Evolutionary conservation across 2,329 filamentous ascomycete species (phyloP), one percentile per base, ranked within the genome.

Genomic region (Colletotrichum sp.): DNA sequence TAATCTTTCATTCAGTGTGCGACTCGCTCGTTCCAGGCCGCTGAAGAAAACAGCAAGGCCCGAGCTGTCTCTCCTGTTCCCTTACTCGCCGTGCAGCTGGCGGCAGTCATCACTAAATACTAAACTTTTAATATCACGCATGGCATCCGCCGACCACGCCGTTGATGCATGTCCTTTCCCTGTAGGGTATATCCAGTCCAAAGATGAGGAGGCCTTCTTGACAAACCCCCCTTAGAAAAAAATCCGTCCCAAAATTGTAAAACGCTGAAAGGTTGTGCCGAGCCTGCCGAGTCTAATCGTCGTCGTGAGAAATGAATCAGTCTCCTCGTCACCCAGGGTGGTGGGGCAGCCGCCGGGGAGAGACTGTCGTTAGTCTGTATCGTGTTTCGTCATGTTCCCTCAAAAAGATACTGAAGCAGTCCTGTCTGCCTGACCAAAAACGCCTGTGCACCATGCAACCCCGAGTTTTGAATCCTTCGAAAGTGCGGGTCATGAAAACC

Each of bases 401-500:
- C 39, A n/a, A 69, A 73, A 75, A 30, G 15, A 66, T 27, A 32
- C 56, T 13, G n/a, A 69, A 70, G 70, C 70, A 69, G 58, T 39
- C 48, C 70, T 52, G 13, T 61, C 18, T 76, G 66, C 74, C 74
- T 56, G 10, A 55, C 71, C n/a, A 16, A 39, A 73, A 76, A 76
- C 74, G 66, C 74, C 74, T 25, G 39, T 75, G 16, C 74, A 71
- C 65, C 71, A 67, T 76, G 62, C 39, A 43, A 76, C 60, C 22
- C 43, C 70, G 48, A 74, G 43, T 52, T 58, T 18, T 27, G 22
- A 34, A 56, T 75, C 66, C 61, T 65, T 56, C 43, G 60, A 32
- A 55, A 34, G 13, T 52, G 61, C 56, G 25, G 64, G 22, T 77
- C 60, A 80, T 30, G 75, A 70, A 39, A 85, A 83, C 27, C 85